Base-by-base conservation (phyloP, 2,329 filamentous ascomycete genomes). In the Aureobasidium lini region DNA sequence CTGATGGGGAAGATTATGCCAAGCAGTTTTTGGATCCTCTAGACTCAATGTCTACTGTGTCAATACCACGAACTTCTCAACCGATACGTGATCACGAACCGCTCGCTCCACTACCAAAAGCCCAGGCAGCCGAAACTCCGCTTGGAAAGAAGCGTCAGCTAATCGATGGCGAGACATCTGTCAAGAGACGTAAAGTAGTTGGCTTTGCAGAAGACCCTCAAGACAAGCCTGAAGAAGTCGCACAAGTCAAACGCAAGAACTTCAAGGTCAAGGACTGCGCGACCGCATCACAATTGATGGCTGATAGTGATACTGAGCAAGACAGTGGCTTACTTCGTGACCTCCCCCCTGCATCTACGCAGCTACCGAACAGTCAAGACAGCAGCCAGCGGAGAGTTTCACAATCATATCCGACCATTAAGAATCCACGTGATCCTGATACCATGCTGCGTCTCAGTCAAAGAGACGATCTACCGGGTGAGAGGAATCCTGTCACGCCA, bases 401-500 rank as follows among this genome's bases (percentile, higher is more conserved):
- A 34, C 75, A 90, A 29, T 80, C 79, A 31, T 95, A 90, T 66
- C 81, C 87, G 1, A 82, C 91, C 11, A 88, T 93, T 23, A 95
- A 95, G 72, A 84, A 93, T 65, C 81, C 86, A 1, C 80, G 84
- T 65, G 84, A 89, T 65, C 80, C 83, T 5, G 79, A 78, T 61
- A 88, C 86, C 0, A 76, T 79, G 31, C 65, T 84, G 47, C 83
- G 85, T 46, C 75, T 90, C 32, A 90, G 87, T 66, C 89, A 93
- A 70, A 77, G 79, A 48, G 83, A 64, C n/a, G 64, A 61, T 44
- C 5, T 57, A 15, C 46, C 40, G 13, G 44, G 79, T 54, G 81
- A 81, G 37, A 82, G 84, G 40, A 79, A 79, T 28, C 70, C 70
- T 3, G 70, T 72, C 59, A 71, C 70, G 16, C 68, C 68, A 40